Conservation (phyloP, 257 asterid genomes). For the Solanum commersonii region DNA sequence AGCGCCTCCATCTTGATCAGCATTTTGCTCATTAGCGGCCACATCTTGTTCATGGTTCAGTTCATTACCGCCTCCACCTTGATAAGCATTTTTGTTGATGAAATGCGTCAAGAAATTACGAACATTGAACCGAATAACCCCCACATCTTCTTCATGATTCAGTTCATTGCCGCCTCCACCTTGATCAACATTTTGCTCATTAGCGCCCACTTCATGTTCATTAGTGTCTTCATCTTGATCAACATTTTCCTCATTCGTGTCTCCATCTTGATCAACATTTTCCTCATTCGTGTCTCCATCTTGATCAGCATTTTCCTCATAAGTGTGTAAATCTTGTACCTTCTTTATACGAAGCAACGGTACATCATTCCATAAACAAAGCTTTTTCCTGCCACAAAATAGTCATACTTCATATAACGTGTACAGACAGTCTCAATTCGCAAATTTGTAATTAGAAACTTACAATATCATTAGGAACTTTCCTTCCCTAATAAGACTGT, state of each 20-base stretch:
- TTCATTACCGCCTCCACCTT: too few relatives aligned
- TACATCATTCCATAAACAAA: not conserved
- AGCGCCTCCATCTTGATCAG: not conserved
- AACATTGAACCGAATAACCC: too few relatives aligned
- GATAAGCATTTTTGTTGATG: too few relatives aligned
- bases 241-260: not conserved
- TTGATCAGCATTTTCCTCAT: not conserved
- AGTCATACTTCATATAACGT: not conserved
- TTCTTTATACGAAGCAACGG: not conserved
- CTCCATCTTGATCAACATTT: too few relatives aligned
- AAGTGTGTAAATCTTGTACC: not conserved
- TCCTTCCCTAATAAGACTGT: not conserved
- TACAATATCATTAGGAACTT: not conserved
- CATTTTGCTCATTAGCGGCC: not conserved
- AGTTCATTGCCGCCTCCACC: too few relatives aligned
- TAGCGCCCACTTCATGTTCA: too few relatives aligned
- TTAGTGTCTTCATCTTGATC: too few relatives aligned
- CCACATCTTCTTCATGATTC: too few relatives aligned
- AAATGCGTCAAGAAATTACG: too few relatives aligned
- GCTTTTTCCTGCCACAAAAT: not conserved
- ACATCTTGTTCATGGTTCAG: too few relatives aligned
- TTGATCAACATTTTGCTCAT: too few relatives aligned
- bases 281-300: not conserved
- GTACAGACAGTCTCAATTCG: not conserved
- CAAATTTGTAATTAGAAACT: not conserved